Percentiles rank a stretch among this genome's conserved stretches.
Conservation (phyloP, 1,284 basidiomycete species). For the Irpex lacteus region DNA sequence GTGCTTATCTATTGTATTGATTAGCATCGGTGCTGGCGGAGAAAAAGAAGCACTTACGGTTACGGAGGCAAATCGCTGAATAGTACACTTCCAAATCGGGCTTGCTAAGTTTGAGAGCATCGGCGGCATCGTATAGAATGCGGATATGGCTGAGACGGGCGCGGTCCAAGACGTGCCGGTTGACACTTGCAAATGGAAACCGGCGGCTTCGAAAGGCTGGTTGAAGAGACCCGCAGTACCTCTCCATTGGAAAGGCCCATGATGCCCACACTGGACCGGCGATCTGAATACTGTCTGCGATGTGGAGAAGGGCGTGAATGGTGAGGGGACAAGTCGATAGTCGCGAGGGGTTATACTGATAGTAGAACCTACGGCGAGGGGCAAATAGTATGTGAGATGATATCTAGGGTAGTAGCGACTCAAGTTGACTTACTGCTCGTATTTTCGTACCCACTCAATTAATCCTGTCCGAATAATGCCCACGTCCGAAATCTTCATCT, state of each 20-base stretch:
- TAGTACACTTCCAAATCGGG: not conserved
- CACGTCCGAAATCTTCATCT: conserved; percentile 33
- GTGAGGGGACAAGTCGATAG: conserved; percentile 36
- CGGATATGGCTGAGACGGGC: not conserved
- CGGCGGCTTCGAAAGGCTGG: conserved; percentile 22
- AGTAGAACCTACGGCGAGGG: conserved; percentile 33
- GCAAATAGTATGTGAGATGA: no score
- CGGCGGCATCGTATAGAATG: not conserved
- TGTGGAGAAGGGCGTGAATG: conserved; percentile 38
- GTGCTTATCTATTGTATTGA: no score
- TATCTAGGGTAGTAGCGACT: no score
- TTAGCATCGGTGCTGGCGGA: no score
- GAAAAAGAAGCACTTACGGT: not conserved
- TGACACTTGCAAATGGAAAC: conserved; percentile 20
- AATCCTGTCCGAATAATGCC: conserved; percentile 31
- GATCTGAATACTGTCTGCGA: conserved; percentile 29
- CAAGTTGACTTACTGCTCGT: conserved; percentile 11
- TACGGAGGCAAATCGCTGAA: not conserved
- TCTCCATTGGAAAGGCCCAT: conserved; percentile 40
- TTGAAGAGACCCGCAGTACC: conserved; percentile 33
- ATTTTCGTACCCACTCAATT: conserved; percentile 38
- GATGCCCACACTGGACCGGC: conserved; percentile 36
- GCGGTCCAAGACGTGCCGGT: not conserved
- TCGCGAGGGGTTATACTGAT: conserved; percentile 29
- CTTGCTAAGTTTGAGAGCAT: not conserved